Evolutionary conservation across 2,329 filamentous ascomycete genomes (phyloP), one percentile per base, ranked within the genome.

Genomic region (Talaromyces sp.): DNA sequence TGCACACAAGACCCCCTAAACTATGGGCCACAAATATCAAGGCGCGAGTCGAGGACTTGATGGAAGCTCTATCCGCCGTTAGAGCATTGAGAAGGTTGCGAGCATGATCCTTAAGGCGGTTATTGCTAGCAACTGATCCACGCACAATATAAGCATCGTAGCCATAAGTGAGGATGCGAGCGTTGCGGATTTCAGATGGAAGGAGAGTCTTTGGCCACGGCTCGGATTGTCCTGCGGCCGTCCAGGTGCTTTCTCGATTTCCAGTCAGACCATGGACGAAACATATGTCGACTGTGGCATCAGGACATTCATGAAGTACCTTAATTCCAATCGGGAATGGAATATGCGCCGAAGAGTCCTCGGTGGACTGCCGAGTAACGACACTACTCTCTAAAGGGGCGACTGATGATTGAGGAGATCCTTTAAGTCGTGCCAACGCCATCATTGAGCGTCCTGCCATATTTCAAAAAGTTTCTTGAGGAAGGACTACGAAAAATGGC

Each of bases 1-100:
- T 76, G 67, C 73, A 78, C 11, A 76, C 70, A 24, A 76, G 63
- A 1, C 74, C 73, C 3, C 73, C 74, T 4, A 75, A 52, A 50
- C 73, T 71, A 58, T 76, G 72, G 4, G 65, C 66, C 22, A 76
- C 68, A 35, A 75, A 75, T 8, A 75, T 69, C 10, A 75, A 62
- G 4, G 72, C 68, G 7, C 70, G 70, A 80, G 50, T 16, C n/a
- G 58, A 48, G 11, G 19, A 75, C n/a, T 65, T 56, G 31, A 39
- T 33, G 33, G 41, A 27, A 4, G 41, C 31, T 50, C 58, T 47
- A 6, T 60, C 8, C 1, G 6, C 8, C 35, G 58, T 33, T 31
- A 60, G 10, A 43, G n/a, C 58, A 22, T 37, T 47, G 13, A 60
- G 7, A 13, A 60, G 43, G 14, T 50, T 39, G 11, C 2, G 1